Base-by-base conservation (phyloP, 495 filamentous ascomycete species). In the Talaromyces wortmannii region DNA sequence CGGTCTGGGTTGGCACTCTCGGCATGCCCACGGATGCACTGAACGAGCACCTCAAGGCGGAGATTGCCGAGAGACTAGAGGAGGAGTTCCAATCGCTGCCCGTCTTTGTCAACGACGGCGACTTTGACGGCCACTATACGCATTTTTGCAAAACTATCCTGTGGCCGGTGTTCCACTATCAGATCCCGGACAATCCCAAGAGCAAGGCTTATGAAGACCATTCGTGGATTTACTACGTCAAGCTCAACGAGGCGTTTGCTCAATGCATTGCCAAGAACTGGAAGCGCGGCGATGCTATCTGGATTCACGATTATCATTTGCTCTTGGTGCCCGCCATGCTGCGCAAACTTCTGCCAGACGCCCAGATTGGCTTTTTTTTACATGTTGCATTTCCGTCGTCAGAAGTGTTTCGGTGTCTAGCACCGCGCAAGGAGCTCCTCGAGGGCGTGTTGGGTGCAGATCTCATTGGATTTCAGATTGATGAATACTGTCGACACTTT, bases 181-280 rank as follows among this genome's bases (percentile, higher is more conserved):
- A 94, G 66, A 91, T 95, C 65, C 91, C 92, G 31, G 91, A 95
- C 63, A 89, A 88, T 61, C 91, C 91, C 16, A 94, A 94, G 73
- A 95, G 89, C 79, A 95, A 91, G 67, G 90, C 91, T 3, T 96
- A 95, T 61, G 84, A 90, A 62, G 90, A 95, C 61, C 91, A 95
- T 64, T 92, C 90, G n/a, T 96, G 90, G 90, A 81, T 86, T 58
- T 92, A 88, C 73, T 96, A 95, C 61, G 82, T 87, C 55, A 87
- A 85, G 42, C 76, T 95, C 61, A 95, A 95, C 67, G 83, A 89
- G 63, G 88, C 87, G 3, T 94, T 95, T 65, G 91, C 91, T 4
- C 85, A 94, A 62, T 85, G 81, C 64, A 90, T 95, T 53, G 77
- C 90, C 30, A 82, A 83, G 62, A 86, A 87, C 70, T 96, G 91